Percentiles rank a stretch among this genome's conserved stretches.
Conservation (phyloP, 768 basidiomycete species). For the Lactifluus hygrophoroides region DNA sequence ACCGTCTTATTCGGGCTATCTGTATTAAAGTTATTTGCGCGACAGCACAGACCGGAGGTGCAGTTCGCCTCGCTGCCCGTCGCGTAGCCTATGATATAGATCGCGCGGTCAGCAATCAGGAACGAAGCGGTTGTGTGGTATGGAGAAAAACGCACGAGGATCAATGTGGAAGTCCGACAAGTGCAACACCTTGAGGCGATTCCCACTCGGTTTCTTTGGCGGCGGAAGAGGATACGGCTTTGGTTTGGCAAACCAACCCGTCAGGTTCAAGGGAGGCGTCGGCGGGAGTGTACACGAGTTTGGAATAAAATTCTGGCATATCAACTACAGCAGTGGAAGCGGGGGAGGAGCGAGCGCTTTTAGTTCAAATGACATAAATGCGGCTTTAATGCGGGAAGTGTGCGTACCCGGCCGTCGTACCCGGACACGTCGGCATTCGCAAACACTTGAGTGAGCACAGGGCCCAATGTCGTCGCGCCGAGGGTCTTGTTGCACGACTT, state of each 20-base stretch:
- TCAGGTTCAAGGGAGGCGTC: slow-evolving; percentile 52
- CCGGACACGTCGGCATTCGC: slow-evolving; percentile 65
- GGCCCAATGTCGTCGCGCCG: slow-evolving; percentile 41
- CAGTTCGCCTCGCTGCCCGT: slow-evolving; percentile 69
- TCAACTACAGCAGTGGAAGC: slow-evolving; percentile 28
- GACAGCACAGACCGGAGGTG: slow-evolving; percentile 57
- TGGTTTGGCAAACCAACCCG: slow-evolving; percentile 65
- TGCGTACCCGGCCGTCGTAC: slow-evolving; percentile 59
- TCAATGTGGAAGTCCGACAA: slow-evolving; percentile 74
- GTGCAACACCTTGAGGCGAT: slow-evolving; percentile 64
- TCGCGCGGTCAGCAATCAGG: not conserved
- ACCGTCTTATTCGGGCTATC: slow-evolving; percentile 43
- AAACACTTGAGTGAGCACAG: slow-evolving; percentile 61
- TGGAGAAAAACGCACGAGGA: slow-evolving; percentile 38
- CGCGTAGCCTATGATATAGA: slow-evolving; percentile 42
- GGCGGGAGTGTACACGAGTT: slow-evolving; percentile 49
- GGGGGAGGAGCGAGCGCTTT: not conserved
- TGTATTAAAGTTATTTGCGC: slow-evolving; percentile 42
- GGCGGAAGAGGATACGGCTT: slow-evolving; percentile 62
- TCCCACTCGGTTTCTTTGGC: slow-evolving; percentile 49
- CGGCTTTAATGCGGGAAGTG: no score
- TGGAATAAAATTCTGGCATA: slow-evolving; percentile 52
- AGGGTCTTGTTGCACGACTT: slow-evolving; percentile 40
- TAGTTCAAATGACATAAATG: not conserved
- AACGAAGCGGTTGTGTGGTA: not conserved